phyloP scores from a whole-genome alignment of 176 grass and related monocot genomes.

The Themeda triandra region DNA sequence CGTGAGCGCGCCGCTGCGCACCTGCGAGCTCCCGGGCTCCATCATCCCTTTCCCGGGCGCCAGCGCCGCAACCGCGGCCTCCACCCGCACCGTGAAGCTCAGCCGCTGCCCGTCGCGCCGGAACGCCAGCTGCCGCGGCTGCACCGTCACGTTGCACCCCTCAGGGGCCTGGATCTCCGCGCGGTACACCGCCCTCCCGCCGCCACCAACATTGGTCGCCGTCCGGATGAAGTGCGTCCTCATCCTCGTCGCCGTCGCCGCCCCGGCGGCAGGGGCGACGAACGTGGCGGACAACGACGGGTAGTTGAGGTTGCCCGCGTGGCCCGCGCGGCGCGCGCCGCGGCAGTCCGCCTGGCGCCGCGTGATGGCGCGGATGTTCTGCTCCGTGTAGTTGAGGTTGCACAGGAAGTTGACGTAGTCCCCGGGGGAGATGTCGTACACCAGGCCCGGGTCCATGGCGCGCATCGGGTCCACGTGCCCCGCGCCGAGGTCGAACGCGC shows the following conservation, averaged over 20 bases:
- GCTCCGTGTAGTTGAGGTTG: slow-evolving; percentile 81
- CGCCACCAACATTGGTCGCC: slow-evolving; percentile 61
- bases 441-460: slow-evolving; percentile 86
- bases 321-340: slow-evolving; percentile 52
- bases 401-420: slow-evolving; percentile 87
- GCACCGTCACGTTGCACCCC: slow-evolving; percentile 69
- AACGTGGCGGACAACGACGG: slow-evolving; percentile 67
- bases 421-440: slow-evolving; percentile 53
- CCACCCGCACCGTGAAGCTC: slow-evolving; percentile 70
- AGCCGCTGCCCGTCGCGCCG: slow-evolving; percentile 79
- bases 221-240: slow-evolving; percentile 76
- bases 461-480: slow-evolving; percentile 91
- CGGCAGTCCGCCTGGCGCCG: slow-evolving; percentile 61
- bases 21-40: slow-evolving; percentile 80
- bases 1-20: slow-evolving; percentile 65
- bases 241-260: not conserved
- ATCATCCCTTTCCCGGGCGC: slow-evolving; percentile 52
- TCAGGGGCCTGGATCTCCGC: slow-evolving; percentile 42
- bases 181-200: slow-evolving; percentile 44
- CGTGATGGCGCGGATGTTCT: slow-evolving; percentile 82
- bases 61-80: slow-evolving; percentile 21
- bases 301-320: slow-evolving; percentile 85
- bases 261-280: slow-evolving; percentile 25
- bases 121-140: slow-evolving; percentile 62
- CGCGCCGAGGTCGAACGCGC: slow-evolving; percentile 71